Evolutionary conservation across 176 grass and related monocot species (phyloP), one percentile per base, ranked within the genome.

Genomic region (Oryza meridionalis): DNA sequence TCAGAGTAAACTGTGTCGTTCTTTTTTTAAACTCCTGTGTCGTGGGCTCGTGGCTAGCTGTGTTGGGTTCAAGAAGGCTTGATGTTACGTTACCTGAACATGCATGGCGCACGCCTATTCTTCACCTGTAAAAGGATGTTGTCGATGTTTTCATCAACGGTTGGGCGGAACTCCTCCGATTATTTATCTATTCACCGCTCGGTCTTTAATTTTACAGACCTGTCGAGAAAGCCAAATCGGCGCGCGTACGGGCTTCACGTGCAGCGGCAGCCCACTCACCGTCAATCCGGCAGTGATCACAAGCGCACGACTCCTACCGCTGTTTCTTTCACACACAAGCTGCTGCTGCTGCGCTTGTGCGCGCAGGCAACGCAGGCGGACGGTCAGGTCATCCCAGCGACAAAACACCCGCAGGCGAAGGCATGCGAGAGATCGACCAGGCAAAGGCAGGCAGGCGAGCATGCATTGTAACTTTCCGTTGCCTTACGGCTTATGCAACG

Each of bases 391-490:
- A 58, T 21, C n/a, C 10, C 38, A 8, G 35, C 0, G 35, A 77
- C 19, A 59, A 38, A 76, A 58, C 6, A 9, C 11, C n/a, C 49
- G 32, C 31, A 27, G 19, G 58, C 58, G n/a, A 62, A 61, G 58
- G 58, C 31, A 78, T 16, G 22, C 8, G 5, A 37, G 31, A 42
- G 11, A 27, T 44, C 19, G 2, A 19, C 29, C 29, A 31, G 2
- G 29, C 29, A 31, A 2, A 31, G 29, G 6, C 17, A 19, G 4
- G 3, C 45, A 19, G n/a, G 42, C 9, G 32, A 40, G 32, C 70
- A 75, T 6, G 51, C 40, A 50, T 16, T 16, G 42, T 59, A 38
- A 51, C 44, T 84, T 75, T 29, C 71, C 81, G 81, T 75, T 67
- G 71, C 61, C 81, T 67, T 84, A 50, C 27, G 72, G 44, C 14